Evolutionary conservation across 2,329 filamentous ascomycete genomes (phyloP).

Genomic region (Pseudopyrenochaeta lycopersici): DNA sequence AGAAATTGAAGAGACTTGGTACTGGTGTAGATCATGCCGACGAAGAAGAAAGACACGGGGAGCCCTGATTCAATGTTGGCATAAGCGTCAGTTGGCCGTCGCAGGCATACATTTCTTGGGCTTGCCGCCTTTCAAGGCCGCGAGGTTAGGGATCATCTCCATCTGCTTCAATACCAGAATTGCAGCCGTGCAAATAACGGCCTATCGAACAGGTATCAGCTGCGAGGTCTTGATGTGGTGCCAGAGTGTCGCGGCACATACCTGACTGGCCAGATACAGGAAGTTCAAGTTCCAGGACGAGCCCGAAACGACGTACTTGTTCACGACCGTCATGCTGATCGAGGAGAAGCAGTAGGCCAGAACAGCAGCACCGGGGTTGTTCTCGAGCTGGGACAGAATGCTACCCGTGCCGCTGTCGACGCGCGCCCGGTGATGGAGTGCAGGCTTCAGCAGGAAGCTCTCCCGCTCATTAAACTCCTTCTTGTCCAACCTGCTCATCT

Average conservation of each 20-base stretch:
- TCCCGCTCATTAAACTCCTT: neutral
- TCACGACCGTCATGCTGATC: neutral
- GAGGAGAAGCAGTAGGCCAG: neutral
- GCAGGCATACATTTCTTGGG: neutral
- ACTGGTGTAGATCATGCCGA: slow-evolving; percentile 99
- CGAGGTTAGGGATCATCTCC: neutral
- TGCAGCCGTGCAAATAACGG: neutral
- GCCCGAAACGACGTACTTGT: neutral
- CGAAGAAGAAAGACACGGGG: slow-evolving; percentile 91
- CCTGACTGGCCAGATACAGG: neutral
- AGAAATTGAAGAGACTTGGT: slow-evolving; percentile 96
- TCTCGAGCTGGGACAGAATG: neutral
- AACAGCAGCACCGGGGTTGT: neutral
- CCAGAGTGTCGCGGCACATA: neutral
- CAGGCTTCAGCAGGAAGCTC: neutral
- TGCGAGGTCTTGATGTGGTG: neutral
- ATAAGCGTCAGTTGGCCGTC: neutral
- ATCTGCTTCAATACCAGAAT: neutral
- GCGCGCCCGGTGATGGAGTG: neutral
- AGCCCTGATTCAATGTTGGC: slow-evolving; percentile 71
- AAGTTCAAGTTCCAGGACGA: neutral
- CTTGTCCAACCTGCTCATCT: neutral
- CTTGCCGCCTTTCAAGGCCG: neutral
- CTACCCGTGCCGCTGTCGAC: neutral
- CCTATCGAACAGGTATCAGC: neutral